Base-by-base conservation (phyloP, 768 basidiomycete species). In the Chalciporus sphaerocephalus region DNA sequence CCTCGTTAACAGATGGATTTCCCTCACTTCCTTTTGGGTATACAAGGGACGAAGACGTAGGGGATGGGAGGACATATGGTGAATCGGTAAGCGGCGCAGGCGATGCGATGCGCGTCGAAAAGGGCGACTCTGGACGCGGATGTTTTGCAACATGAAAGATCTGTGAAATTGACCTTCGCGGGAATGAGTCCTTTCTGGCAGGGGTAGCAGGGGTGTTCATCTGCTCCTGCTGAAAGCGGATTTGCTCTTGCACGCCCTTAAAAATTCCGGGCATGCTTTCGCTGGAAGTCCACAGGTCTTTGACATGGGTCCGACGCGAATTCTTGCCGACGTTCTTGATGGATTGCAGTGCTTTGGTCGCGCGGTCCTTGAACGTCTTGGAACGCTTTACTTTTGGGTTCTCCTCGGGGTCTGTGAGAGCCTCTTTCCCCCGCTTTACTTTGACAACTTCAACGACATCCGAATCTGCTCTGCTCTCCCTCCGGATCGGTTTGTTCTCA, bases 401-500 rank as follows among this genome's bases (percentile, higher is more conserved):
- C 38, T 58, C 60, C 48, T 61, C 61, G 21, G 24, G 46, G 16
- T 65, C 66, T 9, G 40, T 20, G 10, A 40, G 22, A 39, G 44
- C 40, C 16, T 61, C 62, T 39, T 62, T 59, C 33, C 35, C 35
- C 28, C 79, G 74, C 51, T 73, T 69, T 46, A 83, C 73, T 56
- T 79, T 81, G 30, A 83, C 68, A 23, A 83, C 75, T 57, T 84
- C 81, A 12, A 81, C 65, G 27, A 83, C 72, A 53, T 81, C 80
- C 28, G 57, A 61, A 44, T 65, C 65, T 16, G 76, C 79, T 48
- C 76, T 77, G 47, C 73, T 62, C 13, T 66, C 72, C 32, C 57
- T 60, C 42, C 46, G 52, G 25, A 48, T 44, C 15, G 42, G 44
- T 48, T 48, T 54, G 23, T 48, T 48, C 46, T 54, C 59, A 4